These are phyloP conservation scores for Pseudonitzschia multiseries DNA, from an alignment of 108 stramenopile genomes.

Conservation along the genomic window DNA sequence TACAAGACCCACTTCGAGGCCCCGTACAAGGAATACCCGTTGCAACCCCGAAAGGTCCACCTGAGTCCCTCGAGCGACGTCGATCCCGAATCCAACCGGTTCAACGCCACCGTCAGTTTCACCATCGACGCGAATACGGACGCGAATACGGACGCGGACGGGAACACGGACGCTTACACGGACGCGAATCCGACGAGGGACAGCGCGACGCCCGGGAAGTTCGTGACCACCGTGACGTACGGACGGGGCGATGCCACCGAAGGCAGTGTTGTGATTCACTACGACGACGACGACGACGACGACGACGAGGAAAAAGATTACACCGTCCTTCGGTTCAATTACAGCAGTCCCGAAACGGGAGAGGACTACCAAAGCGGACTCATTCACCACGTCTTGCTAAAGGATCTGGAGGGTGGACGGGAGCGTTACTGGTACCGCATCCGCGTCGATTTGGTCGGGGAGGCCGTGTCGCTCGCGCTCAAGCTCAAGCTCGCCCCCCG, in stretches of 20 bases:
- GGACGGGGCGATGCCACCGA: constrained; percentile 28
- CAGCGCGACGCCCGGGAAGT: too few relatives aligned
- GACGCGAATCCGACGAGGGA: too few relatives aligned
- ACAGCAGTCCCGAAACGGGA: constrained; percentile 10
- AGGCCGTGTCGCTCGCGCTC: background rate
- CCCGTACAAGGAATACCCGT: constrained; percentile 13
- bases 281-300: background rate
- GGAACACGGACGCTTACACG: too few relatives aligned
- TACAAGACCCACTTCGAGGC: constrained; percentile 11
- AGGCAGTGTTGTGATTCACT: constrained; percentile 3
- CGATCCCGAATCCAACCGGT: constrained; percentile 4
- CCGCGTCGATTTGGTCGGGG: background rate
- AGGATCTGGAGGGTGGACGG: constrained; percentile 37
- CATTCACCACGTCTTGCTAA: constrained; percentile 46
- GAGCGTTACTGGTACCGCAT: constrained; percentile 47
- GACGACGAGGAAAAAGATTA: background rate
- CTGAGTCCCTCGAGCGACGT: constrained; percentile 38
- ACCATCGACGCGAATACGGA: constrained; percentile 13
- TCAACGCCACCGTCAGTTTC: constrained; percentile 50
- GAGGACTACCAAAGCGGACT: constrained; percentile 38
- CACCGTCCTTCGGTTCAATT: constrained; percentile 20
- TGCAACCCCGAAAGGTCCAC: constrained; percentile 36
- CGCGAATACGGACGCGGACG: too few relatives aligned
- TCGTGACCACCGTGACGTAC: constrained; percentile 26
- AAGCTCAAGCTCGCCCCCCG: too few relatives aligned